These are phyloP conservation scores for Umbelopsis sp. DNA, from an alignment of 192 early-diverging fungal species.

Conservation along the genomic window DNA sequence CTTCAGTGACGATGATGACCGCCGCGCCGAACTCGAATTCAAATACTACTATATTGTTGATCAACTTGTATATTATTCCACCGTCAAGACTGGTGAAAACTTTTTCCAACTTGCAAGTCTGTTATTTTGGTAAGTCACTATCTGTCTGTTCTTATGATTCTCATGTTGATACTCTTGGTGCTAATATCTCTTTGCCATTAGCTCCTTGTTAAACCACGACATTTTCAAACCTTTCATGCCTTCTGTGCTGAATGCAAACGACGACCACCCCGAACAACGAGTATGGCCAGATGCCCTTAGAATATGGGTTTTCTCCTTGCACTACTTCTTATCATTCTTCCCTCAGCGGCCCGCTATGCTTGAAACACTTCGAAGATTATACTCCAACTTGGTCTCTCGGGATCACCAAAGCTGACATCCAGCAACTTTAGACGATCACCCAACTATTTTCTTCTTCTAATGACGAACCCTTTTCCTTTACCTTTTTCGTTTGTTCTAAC, in stretches of 20 bases:
- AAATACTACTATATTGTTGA: slow-evolving; percentile 74
- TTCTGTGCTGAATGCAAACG: slow-evolving; percentile 30
- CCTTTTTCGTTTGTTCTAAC: background rate
- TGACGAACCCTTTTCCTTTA: background rate
- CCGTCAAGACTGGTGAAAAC: slow-evolving; percentile 71
- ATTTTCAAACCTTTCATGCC: slow-evolving; percentile 53
- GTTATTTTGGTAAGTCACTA: slow-evolving; percentile 58
- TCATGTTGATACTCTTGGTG: too few species aligned
- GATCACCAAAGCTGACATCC: background rate
- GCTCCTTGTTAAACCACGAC: slow-evolving; percentile 47
- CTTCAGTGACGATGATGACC: slow-evolving; percentile 13
- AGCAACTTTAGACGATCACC: background rate
- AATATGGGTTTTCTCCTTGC: slow-evolving; percentile 55
- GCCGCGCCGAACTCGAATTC: slow-evolving; percentile 60
- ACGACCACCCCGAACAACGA: slow-evolving; percentile 20
- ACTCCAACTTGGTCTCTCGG: background rate
- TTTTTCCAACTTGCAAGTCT: slow-evolving; percentile 70
- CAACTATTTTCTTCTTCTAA: background rate
- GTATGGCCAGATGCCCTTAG: slow-evolving; percentile 52
- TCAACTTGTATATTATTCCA: slow-evolving; percentile 76
- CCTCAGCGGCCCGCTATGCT: slow-evolving; percentile 46
- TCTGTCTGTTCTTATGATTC: too few species aligned
- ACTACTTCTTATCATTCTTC: slow-evolving; percentile 58
- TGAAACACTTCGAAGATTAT: slow-evolving; percentile 35
- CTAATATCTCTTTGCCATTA: slow-evolving; percentile 6